These are phyloP conservation scores for Polygonum aviculare DNA, from an alignment of 148 eudicot genomes.

Conservation along the genomic window DNA sequence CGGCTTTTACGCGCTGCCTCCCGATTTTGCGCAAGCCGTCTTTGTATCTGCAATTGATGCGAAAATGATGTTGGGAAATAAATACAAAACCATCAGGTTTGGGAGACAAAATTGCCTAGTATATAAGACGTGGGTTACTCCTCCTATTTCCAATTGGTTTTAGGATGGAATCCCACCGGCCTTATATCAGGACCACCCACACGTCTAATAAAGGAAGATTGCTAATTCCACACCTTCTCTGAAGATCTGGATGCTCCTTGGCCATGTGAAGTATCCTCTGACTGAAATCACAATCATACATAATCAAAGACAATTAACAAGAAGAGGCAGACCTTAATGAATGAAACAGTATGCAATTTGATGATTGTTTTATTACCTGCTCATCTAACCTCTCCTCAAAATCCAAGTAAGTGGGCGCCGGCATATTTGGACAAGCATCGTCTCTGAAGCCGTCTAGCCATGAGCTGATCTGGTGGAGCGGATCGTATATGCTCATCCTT, in stretches of 20 bases:
- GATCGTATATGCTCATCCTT: slow-evolving; percentile 75
- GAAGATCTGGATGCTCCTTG: slow-evolving; percentile 56
- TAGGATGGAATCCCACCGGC: too few species aligned
- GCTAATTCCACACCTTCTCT: slow-evolving; percentile 58
- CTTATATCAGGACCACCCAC: too few species aligned
- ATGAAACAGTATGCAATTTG: neutral
- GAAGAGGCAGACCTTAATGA: neutral
- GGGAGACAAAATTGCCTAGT: too few species aligned
- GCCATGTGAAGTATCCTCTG: slow-evolving; percentile 74
- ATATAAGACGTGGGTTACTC: too few species aligned
- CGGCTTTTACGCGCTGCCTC: slow-evolving; percentile 99
- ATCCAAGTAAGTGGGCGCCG: slow-evolving; percentile 42
- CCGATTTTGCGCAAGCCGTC: slow-evolving; percentile 98
- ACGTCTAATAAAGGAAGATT: too few species aligned
- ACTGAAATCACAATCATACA: slow-evolving; percentile 25
- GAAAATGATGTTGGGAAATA: too few species aligned
- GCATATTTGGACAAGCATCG: slow-evolving; percentile 39
- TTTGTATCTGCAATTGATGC: slow-evolving; percentile 19
- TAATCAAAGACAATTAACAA: neutral
- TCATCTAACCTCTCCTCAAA: slow-evolving; percentile 49
- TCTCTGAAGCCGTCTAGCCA: slow-evolving; percentile 72
- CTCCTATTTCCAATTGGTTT: too few species aligned
- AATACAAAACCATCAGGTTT: too few species aligned
- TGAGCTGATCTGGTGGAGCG: slow-evolving; percentile 66
- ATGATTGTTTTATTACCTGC: slow-evolving; percentile 32